Conservation (phyloP, 2,329 filamentous ascomycete species). For the Tricladium varicosporioides region DNA sequence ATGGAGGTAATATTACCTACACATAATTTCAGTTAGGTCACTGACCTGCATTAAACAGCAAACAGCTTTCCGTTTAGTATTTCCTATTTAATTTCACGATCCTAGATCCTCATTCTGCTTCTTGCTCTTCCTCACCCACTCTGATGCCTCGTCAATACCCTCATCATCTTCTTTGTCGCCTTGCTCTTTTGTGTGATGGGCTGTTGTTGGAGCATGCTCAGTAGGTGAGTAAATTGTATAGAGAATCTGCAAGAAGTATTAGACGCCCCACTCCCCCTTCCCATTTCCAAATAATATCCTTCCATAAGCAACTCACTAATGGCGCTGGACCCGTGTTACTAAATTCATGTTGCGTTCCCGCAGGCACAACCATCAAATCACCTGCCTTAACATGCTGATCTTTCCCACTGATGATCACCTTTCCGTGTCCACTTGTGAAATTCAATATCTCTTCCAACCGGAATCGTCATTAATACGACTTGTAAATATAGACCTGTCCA, state of each 20-base stretch:
- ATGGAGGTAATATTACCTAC: background rate
- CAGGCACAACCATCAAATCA: conserved; percentile 55
- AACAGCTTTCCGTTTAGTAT: no score
- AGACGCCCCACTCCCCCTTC: no score
- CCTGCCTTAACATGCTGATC: conserved; percentile 45
- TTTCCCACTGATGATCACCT: conserved; percentile 57
- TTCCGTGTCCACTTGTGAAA: conserved; percentile 58
- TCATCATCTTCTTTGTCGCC: conserved; percentile 61
- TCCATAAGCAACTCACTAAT: conserved; percentile 33
- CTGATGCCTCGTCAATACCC: conserved; percentile 58
- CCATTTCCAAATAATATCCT: no score
- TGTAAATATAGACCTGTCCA: conserved; percentile 63
- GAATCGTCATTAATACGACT: conserved; percentile 63
- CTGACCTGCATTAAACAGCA: no score
- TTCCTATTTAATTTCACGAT: conserved; percentile 45
- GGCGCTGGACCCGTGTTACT: conserved; percentile 58
- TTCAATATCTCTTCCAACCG: conserved; percentile 62
- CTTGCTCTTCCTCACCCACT: conserved; percentile 57
- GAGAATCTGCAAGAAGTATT: conserved; percentile 40
- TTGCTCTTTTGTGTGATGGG: conserved; percentile 62
- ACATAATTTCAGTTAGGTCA: background rate
- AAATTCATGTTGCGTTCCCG: conserved; percentile 65
- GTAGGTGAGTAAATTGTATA: conserved; percentile 63
- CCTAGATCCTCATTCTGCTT: conserved; percentile 55
- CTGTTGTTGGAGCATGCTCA: conserved; percentile 57